Percentiles rank a stretch among this genome's conserved stretches.
phyloP scores from a whole-genome alignment of 768 basidiomycete genomes.

The Epithele typhae region DNA sequence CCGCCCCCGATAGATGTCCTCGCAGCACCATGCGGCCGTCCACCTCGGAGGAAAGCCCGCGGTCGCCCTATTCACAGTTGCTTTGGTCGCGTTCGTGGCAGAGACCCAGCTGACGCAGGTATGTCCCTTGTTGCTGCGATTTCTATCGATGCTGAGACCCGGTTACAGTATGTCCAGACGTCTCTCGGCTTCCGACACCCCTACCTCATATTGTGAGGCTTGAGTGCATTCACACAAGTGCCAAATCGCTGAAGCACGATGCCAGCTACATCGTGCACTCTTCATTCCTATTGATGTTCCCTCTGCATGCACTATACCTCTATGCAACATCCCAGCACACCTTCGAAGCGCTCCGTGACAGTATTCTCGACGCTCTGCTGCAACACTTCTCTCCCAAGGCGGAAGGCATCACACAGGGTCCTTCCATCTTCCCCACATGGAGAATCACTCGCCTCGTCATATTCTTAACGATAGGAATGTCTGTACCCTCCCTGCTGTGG shows the following conservation, averaged over 20 bases:
- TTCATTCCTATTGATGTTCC: slow-evolving; percentile 72
- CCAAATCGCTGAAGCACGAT: slow-evolving; percentile 3
- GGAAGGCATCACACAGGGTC: background rate
- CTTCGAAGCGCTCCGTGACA: slow-evolving; percentile 42
- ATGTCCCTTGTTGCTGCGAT: no score
- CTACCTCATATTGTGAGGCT: slow-evolving; percentile 78
- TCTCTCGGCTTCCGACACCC: slow-evolving; percentile 78
- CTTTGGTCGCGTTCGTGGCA: slow-evolving; percentile 66
- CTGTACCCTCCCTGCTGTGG: slow-evolving; percentile 68
- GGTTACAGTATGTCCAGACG: slow-evolving; percentile 77
- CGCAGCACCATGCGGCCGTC: slow-evolving; percentile 9
- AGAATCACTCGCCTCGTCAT: slow-evolving; percentile 32
- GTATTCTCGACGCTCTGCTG: slow-evolving; percentile 47
- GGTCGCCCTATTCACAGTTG: slow-evolving; percentile 50
- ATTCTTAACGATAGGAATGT: slow-evolving; percentile 52
- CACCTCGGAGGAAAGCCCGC: slow-evolving; percentile 44
- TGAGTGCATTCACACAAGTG: background rate
- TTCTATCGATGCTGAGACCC: no score
- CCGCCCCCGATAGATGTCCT: slow-evolving; percentile 7
- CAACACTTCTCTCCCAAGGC: slow-evolving; percentile 21
- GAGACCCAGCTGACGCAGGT: slow-evolving; percentile 82
- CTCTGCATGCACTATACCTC: slow-evolving; percentile 74
- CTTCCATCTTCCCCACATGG: slow-evolving; percentile 22
- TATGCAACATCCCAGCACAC: slow-evolving; percentile 44
- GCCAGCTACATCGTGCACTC: slow-evolving; percentile 85